A percentile compares a stretch with the other conserved stretches of the same genome.
Conservation (phyloP, 148 eudicot genomes). For the Diospyros kaki region DNA sequence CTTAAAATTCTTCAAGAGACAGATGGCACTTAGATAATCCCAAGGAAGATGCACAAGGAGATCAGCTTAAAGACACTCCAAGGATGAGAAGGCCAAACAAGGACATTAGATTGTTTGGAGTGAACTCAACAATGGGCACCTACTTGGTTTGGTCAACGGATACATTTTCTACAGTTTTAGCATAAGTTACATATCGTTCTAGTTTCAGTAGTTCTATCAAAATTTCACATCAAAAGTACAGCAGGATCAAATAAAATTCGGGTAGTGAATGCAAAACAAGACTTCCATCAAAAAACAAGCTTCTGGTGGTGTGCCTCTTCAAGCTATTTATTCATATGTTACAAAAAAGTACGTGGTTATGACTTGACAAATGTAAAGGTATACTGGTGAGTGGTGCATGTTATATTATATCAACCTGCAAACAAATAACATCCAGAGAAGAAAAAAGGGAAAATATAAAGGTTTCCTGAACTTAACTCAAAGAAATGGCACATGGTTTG, state of each 20-base stretch:
- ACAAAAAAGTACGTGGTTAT: background rate
- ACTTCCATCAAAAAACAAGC: background rate
- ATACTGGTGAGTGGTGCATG: background rate
- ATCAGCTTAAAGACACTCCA: too few species aligned
- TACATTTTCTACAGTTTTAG: background rate
- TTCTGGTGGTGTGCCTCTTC: background rate
- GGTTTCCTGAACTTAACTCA: background rate
- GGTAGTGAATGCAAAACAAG: background rate
- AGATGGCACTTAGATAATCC: too few species aligned
- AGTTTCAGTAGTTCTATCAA: background rate
- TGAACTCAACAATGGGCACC: too few species aligned
- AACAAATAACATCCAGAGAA: background rate
- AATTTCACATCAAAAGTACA: background rate
- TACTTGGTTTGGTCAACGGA: background rate
- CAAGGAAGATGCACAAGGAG: too few species aligned
- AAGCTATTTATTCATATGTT: background rate
- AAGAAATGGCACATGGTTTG: background rate
- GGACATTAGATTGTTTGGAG: too few species aligned
- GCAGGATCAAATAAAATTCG: background rate
- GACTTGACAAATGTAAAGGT: background rate
- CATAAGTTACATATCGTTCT: too few species aligned
- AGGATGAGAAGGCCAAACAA: too few species aligned
- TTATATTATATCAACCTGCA: background rate
- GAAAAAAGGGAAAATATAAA: background rate
- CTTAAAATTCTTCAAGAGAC: too few species aligned